Percentiles rank a stretch among this genome's conserved stretches.
Evolutionary conservation across 2,329 filamentous ascomycete species (phyloP).

Genomic region (Epichloe elymi): DNA sequence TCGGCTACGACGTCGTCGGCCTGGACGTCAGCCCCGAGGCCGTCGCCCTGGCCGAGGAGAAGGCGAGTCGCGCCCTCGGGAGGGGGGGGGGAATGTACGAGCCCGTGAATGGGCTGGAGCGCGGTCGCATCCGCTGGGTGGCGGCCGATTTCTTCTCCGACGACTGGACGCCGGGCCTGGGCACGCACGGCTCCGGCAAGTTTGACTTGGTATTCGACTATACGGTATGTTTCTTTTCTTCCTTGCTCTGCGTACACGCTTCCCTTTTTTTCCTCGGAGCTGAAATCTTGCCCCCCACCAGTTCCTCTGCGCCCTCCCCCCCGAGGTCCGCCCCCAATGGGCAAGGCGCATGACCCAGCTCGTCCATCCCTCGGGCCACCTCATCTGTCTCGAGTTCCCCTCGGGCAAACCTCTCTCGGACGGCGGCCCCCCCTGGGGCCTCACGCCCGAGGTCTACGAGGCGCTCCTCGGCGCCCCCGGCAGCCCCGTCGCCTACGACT

Average conservation of each 20-base stretch:
- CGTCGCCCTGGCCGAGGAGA: conserved; percentile 31
- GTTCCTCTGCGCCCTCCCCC: conserved; percentile 53
- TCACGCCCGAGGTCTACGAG: conserved; percentile 56
- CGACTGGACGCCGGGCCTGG: conserved; percentile 35
- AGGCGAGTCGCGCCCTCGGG: conserved; percentile 25
- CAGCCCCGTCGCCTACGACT: conserved; percentile 46
- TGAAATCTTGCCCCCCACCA: conserved; percentile 17
- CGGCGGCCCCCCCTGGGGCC: conserved; percentile 60
- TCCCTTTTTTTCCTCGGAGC: too few relatives aligned
- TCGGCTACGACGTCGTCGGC: conserved; percentile 67
- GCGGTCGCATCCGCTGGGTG: conserved; percentile 43
- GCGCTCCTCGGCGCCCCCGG: conserved; percentile 60
- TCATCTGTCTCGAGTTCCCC: conserved; percentile 66
- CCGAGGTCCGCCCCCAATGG: conserved; percentile 39
- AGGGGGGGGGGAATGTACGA: conserved; percentile 27
- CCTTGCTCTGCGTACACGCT: not conserved
- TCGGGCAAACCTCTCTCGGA: conserved; percentile 52
- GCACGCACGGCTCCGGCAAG: conserved; percentile 25
- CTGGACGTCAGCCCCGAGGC: conserved; percentile 49
- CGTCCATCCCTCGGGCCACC: conserved; percentile 33
- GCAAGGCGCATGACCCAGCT: conserved; percentile 37
- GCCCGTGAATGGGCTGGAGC: conserved; percentile 22
- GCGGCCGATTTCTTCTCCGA: conserved; percentile 55
- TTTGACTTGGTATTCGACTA: conserved; percentile 59
- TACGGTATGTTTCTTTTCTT: conserved; percentile 36